Evolutionary conservation across 2,329 filamentous ascomycete genomes (phyloP).

Genomic region (Cercospora nicotianae): DNA sequence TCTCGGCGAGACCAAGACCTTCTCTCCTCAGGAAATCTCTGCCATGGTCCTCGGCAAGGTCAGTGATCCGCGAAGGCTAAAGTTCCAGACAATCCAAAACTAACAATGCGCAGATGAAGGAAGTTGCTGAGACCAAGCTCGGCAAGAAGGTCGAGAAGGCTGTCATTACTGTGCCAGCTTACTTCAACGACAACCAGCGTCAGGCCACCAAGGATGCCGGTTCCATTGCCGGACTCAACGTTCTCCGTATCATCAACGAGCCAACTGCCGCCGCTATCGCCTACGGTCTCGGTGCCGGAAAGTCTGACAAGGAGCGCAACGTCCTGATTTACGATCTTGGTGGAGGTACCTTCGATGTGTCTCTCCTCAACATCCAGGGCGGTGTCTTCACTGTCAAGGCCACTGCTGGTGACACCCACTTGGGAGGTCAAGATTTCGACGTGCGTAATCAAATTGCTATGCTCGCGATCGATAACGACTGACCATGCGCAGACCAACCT

Average conservation of each 20-base stretch:
- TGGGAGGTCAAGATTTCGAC: slow-evolving; percentile 17
- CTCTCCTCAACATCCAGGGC: slow-evolving; percentile 96
- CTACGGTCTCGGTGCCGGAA: slow-evolving; percentile 71
- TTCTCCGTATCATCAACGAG: slow-evolving; percentile 99
- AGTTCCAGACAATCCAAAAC: neutral
- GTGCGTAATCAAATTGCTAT: neutral
- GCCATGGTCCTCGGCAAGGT: slow-evolving; percentile 99
- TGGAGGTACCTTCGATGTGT: slow-evolving; percentile 99
- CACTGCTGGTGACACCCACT: slow-evolving; percentile 76
- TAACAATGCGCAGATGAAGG: slow-evolving; percentile 76
- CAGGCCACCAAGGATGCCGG: slow-evolving; percentile 99
- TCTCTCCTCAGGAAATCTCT: slow-evolving; percentile 98
- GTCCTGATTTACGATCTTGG: slow-evolving; percentile 99
- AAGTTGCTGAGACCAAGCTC: slow-evolving; percentile 96
- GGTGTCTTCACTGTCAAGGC: slow-evolving; percentile 99
- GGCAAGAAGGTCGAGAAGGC: slow-evolving; percentile 99
- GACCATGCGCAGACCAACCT: slow-evolving; percentile 73
- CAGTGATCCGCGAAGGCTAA: slow-evolving; percentile 35
- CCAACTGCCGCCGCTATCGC: slow-evolving; percentile 97
- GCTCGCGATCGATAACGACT: neutral
- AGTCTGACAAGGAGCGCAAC: slow-evolving; percentile 92
- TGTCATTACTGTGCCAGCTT: slow-evolving; percentile 96
- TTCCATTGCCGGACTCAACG: slow-evolving; percentile 94
- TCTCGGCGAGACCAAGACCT: slow-evolving; percentile 89
- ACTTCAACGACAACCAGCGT: slow-evolving; percentile 99